phyloP scores from a whole-genome alignment of 495 filamentous ascomycete species.

The Penicillium egyptiacum region DNA sequence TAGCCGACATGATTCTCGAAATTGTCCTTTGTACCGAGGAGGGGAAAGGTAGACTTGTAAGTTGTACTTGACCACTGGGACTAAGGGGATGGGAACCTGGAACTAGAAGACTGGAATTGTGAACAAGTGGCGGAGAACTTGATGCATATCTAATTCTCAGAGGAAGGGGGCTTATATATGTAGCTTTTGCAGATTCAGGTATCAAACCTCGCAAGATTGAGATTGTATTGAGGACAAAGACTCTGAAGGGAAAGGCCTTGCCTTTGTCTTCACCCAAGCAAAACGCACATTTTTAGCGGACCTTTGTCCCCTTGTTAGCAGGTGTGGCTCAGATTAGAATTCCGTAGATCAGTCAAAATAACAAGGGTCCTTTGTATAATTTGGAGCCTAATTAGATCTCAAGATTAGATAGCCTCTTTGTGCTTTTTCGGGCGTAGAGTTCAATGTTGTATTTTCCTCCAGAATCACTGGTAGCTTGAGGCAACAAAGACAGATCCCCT shows the following conservation, averaged over 20 bases:
- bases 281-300: background rate
- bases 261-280: background rate
- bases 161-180: background rate
- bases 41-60: background rate
- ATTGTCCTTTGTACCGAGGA: background rate
- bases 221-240: background rate
- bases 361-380: background rate
- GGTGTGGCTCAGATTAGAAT: background rate
- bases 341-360: background rate
- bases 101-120: background rate
- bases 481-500: background rate
- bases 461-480: background rate
- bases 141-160: background rate
- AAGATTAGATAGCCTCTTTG: background rate
- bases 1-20: background rate
- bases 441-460: too few species aligned
- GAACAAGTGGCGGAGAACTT: background rate
- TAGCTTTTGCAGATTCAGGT: background rate
- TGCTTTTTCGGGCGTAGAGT: background rate
- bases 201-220: background rate
- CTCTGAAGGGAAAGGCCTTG: too few species aligned
- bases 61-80: background rate
- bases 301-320: background rate
- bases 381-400: background rate
- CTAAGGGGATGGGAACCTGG: background rate